Percentiles rank a stretch among this genome's conserved stretches.
phyloP scores from a whole-genome alignment of 352 stramenopile species.

The Phytophthora europaea region DNA sequence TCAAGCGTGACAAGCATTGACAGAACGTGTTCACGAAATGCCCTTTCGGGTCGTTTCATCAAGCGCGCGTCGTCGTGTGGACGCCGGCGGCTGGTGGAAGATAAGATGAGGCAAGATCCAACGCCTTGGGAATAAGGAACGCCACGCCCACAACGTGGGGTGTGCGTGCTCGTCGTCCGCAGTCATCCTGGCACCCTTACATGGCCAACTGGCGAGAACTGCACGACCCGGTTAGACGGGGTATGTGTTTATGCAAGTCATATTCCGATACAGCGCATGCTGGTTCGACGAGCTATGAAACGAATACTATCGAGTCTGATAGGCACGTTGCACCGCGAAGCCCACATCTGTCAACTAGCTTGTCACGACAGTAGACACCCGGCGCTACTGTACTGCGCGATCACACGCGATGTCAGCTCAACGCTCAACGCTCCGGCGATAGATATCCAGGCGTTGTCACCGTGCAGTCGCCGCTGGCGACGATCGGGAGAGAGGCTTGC shows the following conservation, averaged over 20 bases:
- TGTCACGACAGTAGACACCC: constrained; percentile 24
- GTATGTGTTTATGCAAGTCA: constrained; percentile 4
- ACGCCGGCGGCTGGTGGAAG: constrained; percentile 12
- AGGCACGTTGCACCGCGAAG: constrained; percentile 22
- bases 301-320: constrained; percentile 13
- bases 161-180: constrained; percentile 19
- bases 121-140: constrained; percentile 12
- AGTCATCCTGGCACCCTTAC: constrained; percentile 3
- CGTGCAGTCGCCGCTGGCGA: not conserved
- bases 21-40: constrained; percentile 13
- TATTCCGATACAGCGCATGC: not conserved
- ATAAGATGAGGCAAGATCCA: constrained; percentile 40
- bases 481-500: constrained; percentile 26
- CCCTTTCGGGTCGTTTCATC: constrained; percentile 15
- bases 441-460: constrained; percentile 11
- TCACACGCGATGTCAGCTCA: constrained; percentile 8
- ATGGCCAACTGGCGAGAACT: not conserved
- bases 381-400: constrained; percentile 1
- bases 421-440: constrained; percentile 9
- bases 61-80: constrained; percentile 7
- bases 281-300: not conserved
- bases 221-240: not conserved
- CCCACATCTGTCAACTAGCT: constrained; percentile 31
- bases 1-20: not conserved
- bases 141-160: not conserved